Evolutionary conservation across 1,284 basidiomycete species (phyloP), one percentile per base, ranked within the genome.

Genomic region (Cryptococcus sp.): DNA sequence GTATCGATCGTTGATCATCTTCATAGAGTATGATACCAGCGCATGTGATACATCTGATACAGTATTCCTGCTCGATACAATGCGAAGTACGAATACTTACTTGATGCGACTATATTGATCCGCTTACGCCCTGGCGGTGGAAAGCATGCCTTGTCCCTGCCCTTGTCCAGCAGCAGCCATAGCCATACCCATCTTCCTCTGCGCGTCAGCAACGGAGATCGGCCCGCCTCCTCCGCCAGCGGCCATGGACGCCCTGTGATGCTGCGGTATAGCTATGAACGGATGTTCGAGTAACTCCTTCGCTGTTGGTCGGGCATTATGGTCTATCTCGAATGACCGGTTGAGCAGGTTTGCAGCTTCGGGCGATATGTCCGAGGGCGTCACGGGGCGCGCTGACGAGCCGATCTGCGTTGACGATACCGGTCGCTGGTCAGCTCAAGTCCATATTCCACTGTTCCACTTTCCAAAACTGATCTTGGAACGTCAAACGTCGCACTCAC

Each of bases 311-410:
- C 93, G 84, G n/a, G 84, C 85, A 64, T 86, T 83, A 65, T 93
- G 87, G 69, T 95, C 85, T 52, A 93, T 82, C 66, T 92, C 88
- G 71, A 97, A 96, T 3, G 93, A 93, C 62, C 84, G 83, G 42
- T 85, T 83, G 52, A 97, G 82, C 80, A 96, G 93, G 68, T 89
- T 87, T 53, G 89, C 87, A 0, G 90, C 90, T 22, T 94, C 91
- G 0, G 84, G 62, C 1, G 90, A 90, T 55, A 96, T 93, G 73
- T 97, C 93, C 1, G 87, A 85, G 0, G 94, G 93, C 50, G 90
- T 90, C 3, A 87, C 81, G 94, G 93, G 10, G 70, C 87, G 87
- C 10, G 88, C 87, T 23, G 85, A 88, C 5, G 89, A 89, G 3
- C 93, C 93, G 68, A 97, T 95, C 91, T 94, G 73, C 16, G n/a